phyloP scores from a whole-genome alignment of 2,329 filamentous ascomycete genomes.

The Tolypocladium paradoxum region DNA sequence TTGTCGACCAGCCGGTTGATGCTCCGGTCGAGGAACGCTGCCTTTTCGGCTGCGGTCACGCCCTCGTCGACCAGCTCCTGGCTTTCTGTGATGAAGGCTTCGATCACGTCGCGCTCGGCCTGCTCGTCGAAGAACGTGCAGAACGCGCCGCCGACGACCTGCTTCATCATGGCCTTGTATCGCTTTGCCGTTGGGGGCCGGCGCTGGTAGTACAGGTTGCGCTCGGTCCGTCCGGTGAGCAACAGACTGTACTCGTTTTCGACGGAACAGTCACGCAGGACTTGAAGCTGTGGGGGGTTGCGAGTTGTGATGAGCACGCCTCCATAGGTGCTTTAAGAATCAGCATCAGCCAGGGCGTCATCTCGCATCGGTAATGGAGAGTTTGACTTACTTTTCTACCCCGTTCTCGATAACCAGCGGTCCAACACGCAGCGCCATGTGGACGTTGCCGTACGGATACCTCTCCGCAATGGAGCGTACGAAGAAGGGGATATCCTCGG shows the following conservation, averaged over 20 bases:
- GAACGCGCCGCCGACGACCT: slow-evolving; percentile 26
- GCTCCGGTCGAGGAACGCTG: slow-evolving; percentile 6
- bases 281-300: slow-evolving; percentile 12
- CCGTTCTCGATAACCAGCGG: slow-evolving; percentile 29
- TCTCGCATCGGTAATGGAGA: too few species aligned
- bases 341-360: neutral
- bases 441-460: slow-evolving; percentile 27
- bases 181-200: slow-evolving; percentile 13
- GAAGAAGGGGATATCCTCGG: slow-evolving; percentile 18
- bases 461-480: slow-evolving; percentile 17
- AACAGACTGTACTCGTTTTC: slow-evolving; percentile 12
- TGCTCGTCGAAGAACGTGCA: slow-evolving; percentile 13
- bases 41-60: slow-evolving; percentile 4
- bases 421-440: slow-evolving; percentile 28
- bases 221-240: slow-evolving; percentile 8
- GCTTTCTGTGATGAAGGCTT: slow-evolving; percentile 14
- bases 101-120: slow-evolving; percentile 16
- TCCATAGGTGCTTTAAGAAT: slow-evolving; percentile 9
- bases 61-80: slow-evolving; percentile 11
- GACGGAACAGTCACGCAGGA: slow-evolving; percentile 10
- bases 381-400: slow-evolving; percentile 20
- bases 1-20: slow-evolving; percentile 6
- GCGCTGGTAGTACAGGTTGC: slow-evolving; percentile 8
- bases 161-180: slow-evolving; percentile 28
- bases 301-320: slow-evolving; percentile 16